Evolutionary conservation across 176 grass and related monocot species (phyloP).

Genomic region (Aegilops umbellulata): DNA sequence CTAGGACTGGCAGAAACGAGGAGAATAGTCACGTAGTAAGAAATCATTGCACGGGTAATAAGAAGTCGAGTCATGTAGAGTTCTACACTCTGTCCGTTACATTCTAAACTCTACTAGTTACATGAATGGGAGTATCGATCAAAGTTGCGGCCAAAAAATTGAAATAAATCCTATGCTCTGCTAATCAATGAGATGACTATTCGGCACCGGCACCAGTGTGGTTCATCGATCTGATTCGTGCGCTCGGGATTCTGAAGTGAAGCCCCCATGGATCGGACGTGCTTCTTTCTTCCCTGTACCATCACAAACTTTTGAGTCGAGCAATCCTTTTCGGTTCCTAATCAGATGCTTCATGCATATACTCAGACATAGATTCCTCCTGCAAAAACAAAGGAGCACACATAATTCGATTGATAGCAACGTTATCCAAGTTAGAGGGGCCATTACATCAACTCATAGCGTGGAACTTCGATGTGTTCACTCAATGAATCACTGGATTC

Average conservation of each 20-base stretch:
- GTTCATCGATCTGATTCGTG: background rate
- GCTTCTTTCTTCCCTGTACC: background rate
- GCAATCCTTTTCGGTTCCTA: conserved; percentile 23
- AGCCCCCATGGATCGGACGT: background rate
- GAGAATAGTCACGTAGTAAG: background rate
- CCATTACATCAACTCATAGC: background rate
- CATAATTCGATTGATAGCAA: background rate
- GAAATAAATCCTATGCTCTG: background rate
- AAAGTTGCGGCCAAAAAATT: background rate
- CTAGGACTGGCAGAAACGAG: background rate
- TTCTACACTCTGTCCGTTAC: background rate
- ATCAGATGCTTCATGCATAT: conserved; percentile 32
- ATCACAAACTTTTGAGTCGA: conserved; percentile 13
- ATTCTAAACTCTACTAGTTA: background rate
- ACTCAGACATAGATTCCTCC: conserved; percentile 47
- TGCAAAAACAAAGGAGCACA: background rate
- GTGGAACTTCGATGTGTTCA: background rate
- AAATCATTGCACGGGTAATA: background rate
- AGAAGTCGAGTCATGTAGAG: background rate
- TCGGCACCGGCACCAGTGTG: too few relatives aligned
- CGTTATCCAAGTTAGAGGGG: background rate
- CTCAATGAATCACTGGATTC: background rate
- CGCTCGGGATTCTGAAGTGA: background rate
- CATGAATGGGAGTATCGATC: background rate
- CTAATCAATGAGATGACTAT: background rate